A percentile compares a stretch with the other conserved stretches of the same genome.
These are phyloP conservation scores for Penicillium roqueforti DNA, from an alignment of 495 filamentous ascomycete genomes.

Conservation along the genomic window DNA sequence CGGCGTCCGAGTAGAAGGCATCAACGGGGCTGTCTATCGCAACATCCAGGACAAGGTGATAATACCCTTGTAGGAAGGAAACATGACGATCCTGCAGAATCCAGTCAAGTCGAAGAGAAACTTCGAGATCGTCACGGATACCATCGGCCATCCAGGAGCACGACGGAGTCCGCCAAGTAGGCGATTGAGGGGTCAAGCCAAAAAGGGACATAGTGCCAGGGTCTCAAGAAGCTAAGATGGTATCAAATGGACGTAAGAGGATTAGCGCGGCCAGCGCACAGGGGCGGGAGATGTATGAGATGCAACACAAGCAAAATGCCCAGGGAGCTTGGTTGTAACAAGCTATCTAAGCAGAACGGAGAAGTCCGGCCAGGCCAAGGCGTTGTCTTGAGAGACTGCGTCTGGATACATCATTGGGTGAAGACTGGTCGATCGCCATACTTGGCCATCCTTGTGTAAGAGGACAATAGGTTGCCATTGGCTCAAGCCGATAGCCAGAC, in stretches of 20 bases:
- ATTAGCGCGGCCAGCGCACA: constrained; percentile 3
- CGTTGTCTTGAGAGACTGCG: not conserved
- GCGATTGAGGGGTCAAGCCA: not conserved
- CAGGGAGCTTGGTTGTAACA: constrained; percentile 21
- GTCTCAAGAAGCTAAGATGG: constrained; percentile 6
- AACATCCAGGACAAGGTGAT: constrained; percentile 17
- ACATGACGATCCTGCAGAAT: constrained; percentile 21
- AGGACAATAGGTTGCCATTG: constrained; percentile 1
- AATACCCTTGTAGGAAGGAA: constrained; percentile 22
- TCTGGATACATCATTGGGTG: constrained; percentile 16
- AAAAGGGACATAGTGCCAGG: constrained; percentile 7
- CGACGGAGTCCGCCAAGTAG: constrained; percentile 20
- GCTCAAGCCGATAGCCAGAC: not conserved
- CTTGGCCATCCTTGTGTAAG: constrained; percentile 1
- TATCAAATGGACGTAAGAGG: constrained; percentile 15
- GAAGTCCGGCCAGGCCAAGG: constrained; percentile 20
- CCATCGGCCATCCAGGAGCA: constrained; percentile 24
- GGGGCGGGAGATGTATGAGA: constrained; percentile 3
- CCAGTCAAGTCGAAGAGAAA: constrained; percentile 8
- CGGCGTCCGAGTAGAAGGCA: not conserved
- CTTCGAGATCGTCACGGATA: constrained; percentile 22
- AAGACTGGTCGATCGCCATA: constrained; percentile 21
- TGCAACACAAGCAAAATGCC: constrained; percentile 1
- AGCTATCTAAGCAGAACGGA: constrained; percentile 18
- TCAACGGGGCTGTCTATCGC: constrained; percentile 7